phyloP scores from a whole-genome alignment of 768 basidiomycete genomes.

The Rhodosporidiobolus sp. region DNA sequence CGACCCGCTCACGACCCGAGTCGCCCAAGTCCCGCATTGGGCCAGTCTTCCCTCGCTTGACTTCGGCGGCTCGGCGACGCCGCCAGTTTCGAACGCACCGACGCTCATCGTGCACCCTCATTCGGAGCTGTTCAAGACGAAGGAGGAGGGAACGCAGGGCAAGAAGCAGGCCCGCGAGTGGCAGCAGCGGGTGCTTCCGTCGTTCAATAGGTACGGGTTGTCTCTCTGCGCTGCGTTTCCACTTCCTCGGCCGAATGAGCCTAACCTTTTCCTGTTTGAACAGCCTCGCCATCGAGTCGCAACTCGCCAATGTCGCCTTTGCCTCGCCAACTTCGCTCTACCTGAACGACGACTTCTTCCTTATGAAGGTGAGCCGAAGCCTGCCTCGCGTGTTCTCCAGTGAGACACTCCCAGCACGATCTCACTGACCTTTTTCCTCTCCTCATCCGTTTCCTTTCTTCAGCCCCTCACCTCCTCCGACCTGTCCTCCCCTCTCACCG shows the following conservation, averaged over 20 bases:
- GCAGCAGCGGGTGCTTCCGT: conserved; percentile 28
- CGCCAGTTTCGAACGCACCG: background rate
- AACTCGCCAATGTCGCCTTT: conserved; percentile 32
- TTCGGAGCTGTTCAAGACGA: conserved; percentile 12
- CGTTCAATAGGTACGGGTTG: conserved; percentile 43
- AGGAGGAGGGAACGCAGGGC: conserved; percentile 1
- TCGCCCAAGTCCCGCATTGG: conserved; percentile 53
- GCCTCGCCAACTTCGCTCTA: conserved; percentile 17
- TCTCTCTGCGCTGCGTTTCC: background rate
- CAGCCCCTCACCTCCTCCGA: conserved; percentile 24
- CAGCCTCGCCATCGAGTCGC: conserved; percentile 43
- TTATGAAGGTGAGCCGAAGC: conserved; percentile 30
- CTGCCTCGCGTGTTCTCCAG: no score
- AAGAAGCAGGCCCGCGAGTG: conserved; percentile 13
- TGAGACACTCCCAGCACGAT: no score
- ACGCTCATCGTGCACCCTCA: conserved; percentile 14
- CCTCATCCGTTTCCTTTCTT: background rate
- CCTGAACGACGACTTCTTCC: conserved; percentile 54
- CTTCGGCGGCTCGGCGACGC: background rate
- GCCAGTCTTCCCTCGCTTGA: conserved; percentile 34
- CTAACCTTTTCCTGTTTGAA: no score
- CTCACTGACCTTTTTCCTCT: no score
- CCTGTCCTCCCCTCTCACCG: conserved; percentile 45
- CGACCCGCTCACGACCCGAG: background rate
- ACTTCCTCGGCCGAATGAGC: background rate